Base-by-base conservation (phyloP, 2,329 filamentous ascomycete species). In the Colletotrichum sp. region DNA sequence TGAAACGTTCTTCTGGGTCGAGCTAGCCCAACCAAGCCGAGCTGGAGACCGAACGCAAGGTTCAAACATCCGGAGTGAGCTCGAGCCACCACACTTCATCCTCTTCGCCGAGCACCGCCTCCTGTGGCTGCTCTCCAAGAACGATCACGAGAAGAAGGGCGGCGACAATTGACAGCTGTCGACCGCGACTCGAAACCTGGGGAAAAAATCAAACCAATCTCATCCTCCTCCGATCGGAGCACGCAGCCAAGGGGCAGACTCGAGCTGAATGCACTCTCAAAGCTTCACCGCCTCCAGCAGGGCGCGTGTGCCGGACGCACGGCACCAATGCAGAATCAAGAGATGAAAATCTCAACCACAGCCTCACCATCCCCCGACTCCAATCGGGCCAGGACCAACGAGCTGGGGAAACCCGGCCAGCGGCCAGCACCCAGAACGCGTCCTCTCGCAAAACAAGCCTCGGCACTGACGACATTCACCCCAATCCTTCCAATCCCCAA, bases 71-170 rank as follows among this genome's bases (percentile, higher is more conserved):
- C 44, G 39, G 32, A 32, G 36, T 32, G 44, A 71, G 71, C 66
- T 71, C 71, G 71, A 71, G 66, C 71, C 71, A 49, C 70, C 70
- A 32, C 70, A 44, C 57, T 49, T 44, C 34, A 24, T 63, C 57
- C 12, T 60, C 36, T 55, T 44, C 24, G 12, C 36, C 28, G 36
- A 52, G 13, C 16, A 15, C n/a, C 28, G 18, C 57, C 39, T 66
- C 28, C 18, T 28, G n/a, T 66, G 24, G n/a, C 32, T 18, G n/a
- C 16, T 60, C 52, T 16, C 28, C n/a, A 16, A 52, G 28, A 64
- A 55, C 18, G 24, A 21, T 44, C 34, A n/a, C 21, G 28, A 57
- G 8, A 55, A 26, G 8, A 60, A 60, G 18, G 30, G n/a, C 57
- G 8, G 69, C 5, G 44, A 18, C 30, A 32, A 30, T 30, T 52